Conservation (phyloP, 495 filamentous ascomycete genomes). For the Xylaria cubensis region DNA sequence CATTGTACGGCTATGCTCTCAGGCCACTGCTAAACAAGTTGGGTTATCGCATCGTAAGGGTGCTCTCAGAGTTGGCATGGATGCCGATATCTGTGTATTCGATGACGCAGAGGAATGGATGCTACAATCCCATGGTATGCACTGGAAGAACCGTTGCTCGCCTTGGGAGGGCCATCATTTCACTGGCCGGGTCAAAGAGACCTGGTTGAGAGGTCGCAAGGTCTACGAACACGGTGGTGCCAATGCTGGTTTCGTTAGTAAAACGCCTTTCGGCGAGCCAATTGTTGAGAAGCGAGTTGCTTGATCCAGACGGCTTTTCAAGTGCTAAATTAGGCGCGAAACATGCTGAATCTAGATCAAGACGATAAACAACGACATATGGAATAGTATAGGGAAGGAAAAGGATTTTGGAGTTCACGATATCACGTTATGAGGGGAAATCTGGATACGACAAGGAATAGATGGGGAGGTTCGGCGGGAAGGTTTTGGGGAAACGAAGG, state of each 20-base stretch:
- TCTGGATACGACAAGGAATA: constrained; percentile 4
- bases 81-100: constrained; percentile 93
- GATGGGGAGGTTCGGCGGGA: neutral
- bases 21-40: constrained; percentile 90
- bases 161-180: constrained; percentile 89
- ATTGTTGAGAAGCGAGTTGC: constrained; percentile 51
- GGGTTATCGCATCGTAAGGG: constrained; percentile 86
- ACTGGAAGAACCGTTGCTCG: constrained; percentile 93
- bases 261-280: constrained; percentile 48
- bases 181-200: constrained; percentile 83
- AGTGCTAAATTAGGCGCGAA: neutral
- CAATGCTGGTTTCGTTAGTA: constrained; percentile 48
- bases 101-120: constrained; percentile 82
- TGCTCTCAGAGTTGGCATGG: constrained; percentile 80
- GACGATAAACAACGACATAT: neutral
- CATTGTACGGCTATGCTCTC: constrained; percentile 81
- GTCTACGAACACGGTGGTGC: constrained; percentile 66
- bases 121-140: constrained; percentile 70
- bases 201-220: constrained; percentile 82
- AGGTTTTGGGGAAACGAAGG: constrained; percentile 16
- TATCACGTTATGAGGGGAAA: constrained; percentile 6
- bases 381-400: neutral
- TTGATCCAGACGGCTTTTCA: neutral
- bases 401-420: constrained; percentile 2
- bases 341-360: constrained; percentile 6